Evolutionary conservation across 345 rosid species (phyloP), one percentile per base, ranked within the genome.

Genomic region (Cardiospermum halicacabum): DNA sequence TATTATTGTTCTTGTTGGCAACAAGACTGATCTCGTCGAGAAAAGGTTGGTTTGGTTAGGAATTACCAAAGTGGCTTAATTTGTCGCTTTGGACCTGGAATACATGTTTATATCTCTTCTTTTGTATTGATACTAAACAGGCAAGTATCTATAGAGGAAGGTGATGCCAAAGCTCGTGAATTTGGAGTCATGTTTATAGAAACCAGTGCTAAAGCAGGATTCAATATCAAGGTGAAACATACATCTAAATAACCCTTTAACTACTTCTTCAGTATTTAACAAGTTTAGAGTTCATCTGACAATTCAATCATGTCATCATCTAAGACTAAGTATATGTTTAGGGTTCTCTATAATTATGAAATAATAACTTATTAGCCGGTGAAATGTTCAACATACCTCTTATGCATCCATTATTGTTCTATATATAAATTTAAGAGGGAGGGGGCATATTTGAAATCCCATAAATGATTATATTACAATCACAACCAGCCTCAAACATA

Each of bases 141-240:
- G 79, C 96, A 92, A 68, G 98, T 89, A n/a, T 89, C 98, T 0
- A 89, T 86, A 55, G 98, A 92, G 81, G 98, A 92, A 66, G 98
- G 98, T 48, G 96, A 89, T 61, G 79, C 75, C 77, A 92, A 86
- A 76, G 85, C 96, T 71, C 81, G 82, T 21, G 98, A 92, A 64
- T 74, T 69, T 64, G 96, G 96, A 55, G 88, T 92, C 18, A 89
- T 92, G 86, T 92, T 92, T 70, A 83, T 92, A 39, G 96, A 92
- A 75, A 89, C 98, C 9, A 92, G 98, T 64, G 98, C 98, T 31
- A 89, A 92, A 75, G 96, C 96, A 47, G 98, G 96, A 69, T 92
- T 92, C 71, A 86, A 89, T 65, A 88, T 92, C 73, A 89, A 92
- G 91, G 98, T 89, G 45, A 59, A 32, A n/a, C n/a, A n/a, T 39